Conservation (phyloP, 1,284 basidiomycete genomes). For the Rhodotorula sp. region DNA sequence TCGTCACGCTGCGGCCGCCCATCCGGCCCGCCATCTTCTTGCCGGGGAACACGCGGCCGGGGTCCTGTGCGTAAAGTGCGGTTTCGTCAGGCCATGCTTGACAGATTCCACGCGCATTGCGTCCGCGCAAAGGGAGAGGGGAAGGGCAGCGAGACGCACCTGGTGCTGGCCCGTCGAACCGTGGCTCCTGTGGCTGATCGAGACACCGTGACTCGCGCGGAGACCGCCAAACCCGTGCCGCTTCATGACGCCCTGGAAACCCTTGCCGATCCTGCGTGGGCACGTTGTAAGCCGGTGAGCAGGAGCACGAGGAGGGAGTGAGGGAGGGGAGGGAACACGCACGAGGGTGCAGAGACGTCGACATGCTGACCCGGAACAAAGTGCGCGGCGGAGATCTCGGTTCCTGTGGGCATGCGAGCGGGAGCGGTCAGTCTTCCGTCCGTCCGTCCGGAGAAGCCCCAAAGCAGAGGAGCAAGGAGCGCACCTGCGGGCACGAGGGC, state of each 20-base stretch:
- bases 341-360: conserved; percentile 91
- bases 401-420: conserved; percentile 59
- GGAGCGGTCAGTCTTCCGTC: neutral
- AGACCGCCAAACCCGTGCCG: conserved; percentile 91
- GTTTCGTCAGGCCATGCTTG: too few relatives aligned
- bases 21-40: conserved; percentile 98
- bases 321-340: conserved; percentile 51
- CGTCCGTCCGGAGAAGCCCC: neutral
- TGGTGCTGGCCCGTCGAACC: conserved; percentile 96
- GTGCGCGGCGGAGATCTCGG: conserved; percentile 84
- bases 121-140: neutral
- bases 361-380: conserved; percentile 98
- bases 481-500: conserved; percentile 84
- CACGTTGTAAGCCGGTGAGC: neutral
- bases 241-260: conserved; percentile 97
- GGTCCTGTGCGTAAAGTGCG: conserved; percentile 39
- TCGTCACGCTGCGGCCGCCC: conserved; percentile 78
- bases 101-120: too few relatives aligned
- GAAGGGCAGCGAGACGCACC: conserved; percentile 56
- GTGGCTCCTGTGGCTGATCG: conserved; percentile 86
- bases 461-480: neutral
- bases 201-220: conserved; percentile 93
- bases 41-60: conserved; percentile 56
- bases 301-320: too few relatives aligned
- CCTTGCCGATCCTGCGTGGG: conserved; percentile 80